These are phyloP conservation scores for Pseudozyma hubeiensis DNA, from an alignment of 1,284 basidiomycete species.

Conservation along the genomic window DNA sequence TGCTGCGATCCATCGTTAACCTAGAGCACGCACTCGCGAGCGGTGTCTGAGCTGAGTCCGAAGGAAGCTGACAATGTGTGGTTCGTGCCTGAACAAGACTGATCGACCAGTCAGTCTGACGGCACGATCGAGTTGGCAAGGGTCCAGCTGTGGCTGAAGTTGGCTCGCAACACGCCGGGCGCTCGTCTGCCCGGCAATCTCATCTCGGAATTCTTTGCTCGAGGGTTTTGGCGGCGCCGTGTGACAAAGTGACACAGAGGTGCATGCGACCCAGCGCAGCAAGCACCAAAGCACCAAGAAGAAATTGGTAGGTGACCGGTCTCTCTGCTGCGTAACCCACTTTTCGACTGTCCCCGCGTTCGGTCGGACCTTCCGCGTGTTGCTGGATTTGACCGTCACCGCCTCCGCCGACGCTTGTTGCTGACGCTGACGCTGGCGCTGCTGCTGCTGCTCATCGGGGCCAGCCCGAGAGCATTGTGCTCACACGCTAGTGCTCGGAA, in stretches of 20 bases:
- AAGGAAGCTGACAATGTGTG: too few relatives aligned
- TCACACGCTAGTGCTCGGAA: too few relatives aligned
- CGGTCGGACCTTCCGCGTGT: neutral
- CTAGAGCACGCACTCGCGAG: too few relatives aligned
- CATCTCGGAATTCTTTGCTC: slow-evolving; percentile 11
- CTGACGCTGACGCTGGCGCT: too few relatives aligned
- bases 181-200: slow-evolving; percentile 13
- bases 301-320: slow-evolving; percentile 1
- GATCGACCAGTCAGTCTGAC: too few relatives aligned
- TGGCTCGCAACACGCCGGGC: slow-evolving; percentile 1
- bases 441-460: neutral
- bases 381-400: neutral
- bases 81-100: too few relatives aligned
- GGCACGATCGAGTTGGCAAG: too few relatives aligned
- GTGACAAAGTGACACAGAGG: slow-evolving; percentile 5
- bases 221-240: neutral
- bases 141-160: too few relatives aligned
- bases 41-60: too few relatives aligned
- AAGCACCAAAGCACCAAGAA: neutral
- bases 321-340: neutral
- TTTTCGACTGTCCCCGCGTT: slow-evolving; percentile 1
- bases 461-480: neutral
- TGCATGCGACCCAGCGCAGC: slow-evolving; percentile 2
- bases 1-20: too few relatives aligned
- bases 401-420: neutral